phyloP scores from a whole-genome alignment of 768 basidiomycete genomes.

The Kwoniella dendrophila region DNA sequence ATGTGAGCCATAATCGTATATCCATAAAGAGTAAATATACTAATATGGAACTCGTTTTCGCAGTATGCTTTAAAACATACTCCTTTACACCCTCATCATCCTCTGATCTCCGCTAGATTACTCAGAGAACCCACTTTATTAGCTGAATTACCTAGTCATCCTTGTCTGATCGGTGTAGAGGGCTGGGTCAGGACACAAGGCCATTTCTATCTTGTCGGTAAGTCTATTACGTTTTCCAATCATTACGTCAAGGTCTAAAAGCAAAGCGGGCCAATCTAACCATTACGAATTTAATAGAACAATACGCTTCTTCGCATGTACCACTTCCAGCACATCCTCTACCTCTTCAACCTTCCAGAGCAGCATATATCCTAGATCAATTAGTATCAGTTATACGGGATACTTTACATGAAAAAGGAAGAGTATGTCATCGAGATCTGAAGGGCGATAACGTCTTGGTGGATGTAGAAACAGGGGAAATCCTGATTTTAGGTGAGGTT shows the following conservation, averaged over 20 bases:
- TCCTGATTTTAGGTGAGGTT: conserved; percentile 57
- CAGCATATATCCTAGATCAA: conserved; percentile 56
- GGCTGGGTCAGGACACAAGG: conserved; percentile 57
- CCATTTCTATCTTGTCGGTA: conserved; percentile 59
- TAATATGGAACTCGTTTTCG: not conserved
- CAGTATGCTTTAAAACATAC: conserved; percentile 60
- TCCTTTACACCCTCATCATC: conserved; percentile 58
- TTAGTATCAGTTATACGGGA: conserved; percentile 56
- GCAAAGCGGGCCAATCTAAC: too few relatives aligned
- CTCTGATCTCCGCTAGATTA: conserved; percentile 58
- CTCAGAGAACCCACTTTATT: conserved; percentile 59
- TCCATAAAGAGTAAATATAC: not conserved
- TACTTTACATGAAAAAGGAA: conserved; percentile 53
- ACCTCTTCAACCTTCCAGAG: conserved; percentile 38
- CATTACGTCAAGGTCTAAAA: too few relatives aligned
- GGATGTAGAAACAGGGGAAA: conserved; percentile 49
- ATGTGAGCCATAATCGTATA: conserved; percentile 41
- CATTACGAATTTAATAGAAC: conserved; percentile 33
- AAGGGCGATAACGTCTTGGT: conserved; percentile 55
- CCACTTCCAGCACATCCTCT: conserved; percentile 43
- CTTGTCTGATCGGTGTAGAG: conserved; percentile 57
- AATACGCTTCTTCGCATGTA: conserved; percentile 53
- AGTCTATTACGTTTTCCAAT: conserved; percentile 20
- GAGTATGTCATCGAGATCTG: conserved; percentile 55
- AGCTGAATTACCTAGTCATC: conserved; percentile 58